Evolutionary conservation across 2,329 filamentous ascomycete species (phyloP), one percentile per base, ranked within the genome.

Genomic region (Anthostomella pinea): DNA sequence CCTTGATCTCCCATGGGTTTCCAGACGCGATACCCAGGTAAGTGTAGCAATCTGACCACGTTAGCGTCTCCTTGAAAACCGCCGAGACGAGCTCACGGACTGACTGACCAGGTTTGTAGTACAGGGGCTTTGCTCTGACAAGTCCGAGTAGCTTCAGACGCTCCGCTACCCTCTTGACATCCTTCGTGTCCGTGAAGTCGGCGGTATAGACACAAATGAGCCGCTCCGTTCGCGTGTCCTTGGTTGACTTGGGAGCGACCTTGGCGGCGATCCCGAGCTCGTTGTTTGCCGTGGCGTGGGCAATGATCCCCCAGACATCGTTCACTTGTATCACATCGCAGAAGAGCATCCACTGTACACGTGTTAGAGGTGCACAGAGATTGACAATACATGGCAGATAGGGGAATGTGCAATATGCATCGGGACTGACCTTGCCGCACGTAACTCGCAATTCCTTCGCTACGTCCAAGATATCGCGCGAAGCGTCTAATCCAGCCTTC

Each of bases 131-230:
- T 4, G 60, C 60, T 31, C 47, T 67, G 33, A 83, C 68, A 23
- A 93, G 63, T 6, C 73, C 79, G 39, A 89, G 65, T 37, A 79
- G 68, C 33, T 73, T 72, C 43, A 94, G 60, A 46, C 68, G 73
- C 39, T 68, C 56, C 24, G 91, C 64, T 4, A 94, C 84, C 27
- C 84, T 72, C 18, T 69, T 71, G 5, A 94, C 75, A 55, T 94
- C 87, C 4, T 71, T 65, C 33, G 65, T 70, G 54, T 94, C 80
- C 18, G 67, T 67, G 55, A 89, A 93, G 58, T 95, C 79, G 26
- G 69, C 66, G 5, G 87, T 94, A 59, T 94, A 94, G 6, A 94
- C 68, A 48, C 85, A 90, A 17, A 94, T 79, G 26, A 93, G 62
- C 14, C 79, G 71, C 14, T 66, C 62, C 27, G 62, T 69, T 16